phyloP scores from a whole-genome alignment of 441 rosid genomes.

The Capsella rubella region DNA sequence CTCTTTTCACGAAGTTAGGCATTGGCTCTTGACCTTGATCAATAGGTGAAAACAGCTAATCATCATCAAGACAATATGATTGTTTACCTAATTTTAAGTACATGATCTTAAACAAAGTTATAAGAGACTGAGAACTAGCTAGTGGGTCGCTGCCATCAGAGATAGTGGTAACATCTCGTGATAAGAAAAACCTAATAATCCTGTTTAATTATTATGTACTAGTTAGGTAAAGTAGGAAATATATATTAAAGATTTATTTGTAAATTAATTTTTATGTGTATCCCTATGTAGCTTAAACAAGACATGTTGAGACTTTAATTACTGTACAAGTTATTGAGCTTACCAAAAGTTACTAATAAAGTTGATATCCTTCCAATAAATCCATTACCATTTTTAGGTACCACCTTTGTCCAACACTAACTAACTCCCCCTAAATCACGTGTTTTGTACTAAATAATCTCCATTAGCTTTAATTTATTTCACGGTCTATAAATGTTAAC shows the following conservation, averaged over 20 bases:
- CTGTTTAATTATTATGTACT: constrained; percentile 30
- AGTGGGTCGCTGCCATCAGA: constrained; percentile 47
- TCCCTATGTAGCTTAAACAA: constrained; percentile 6
- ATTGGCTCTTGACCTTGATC: constrained; percentile 29
- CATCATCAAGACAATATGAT: constrained; percentile 2
- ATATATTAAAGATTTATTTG: constrained; percentile 24
- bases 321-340: constrained; percentile 26
- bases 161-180: constrained; percentile 36
- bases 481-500: constrained; percentile 25
- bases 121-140: constrained; percentile 20
- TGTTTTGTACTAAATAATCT: constrained; percentile 20
- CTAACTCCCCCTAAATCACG: constrained; percentile 35
- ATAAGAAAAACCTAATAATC: constrained; percentile 39
- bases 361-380: constrained; percentile 23
- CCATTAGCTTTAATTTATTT: not conserved
- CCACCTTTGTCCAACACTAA: constrained; percentile 33
- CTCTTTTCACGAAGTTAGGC: not conserved
- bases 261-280: constrained; percentile 11
- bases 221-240: constrained; percentile 42
- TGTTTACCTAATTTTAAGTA: constrained; percentile 10
- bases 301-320: constrained; percentile 18
- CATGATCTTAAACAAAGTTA: not conserved
- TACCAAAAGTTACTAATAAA: constrained; percentile 20
- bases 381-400: constrained; percentile 37
- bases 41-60: constrained; percentile 23